Evolutionary conservation across 768 basidiomycete genomes (phyloP).

Genomic region (Lactarius psammicola): DNA sequence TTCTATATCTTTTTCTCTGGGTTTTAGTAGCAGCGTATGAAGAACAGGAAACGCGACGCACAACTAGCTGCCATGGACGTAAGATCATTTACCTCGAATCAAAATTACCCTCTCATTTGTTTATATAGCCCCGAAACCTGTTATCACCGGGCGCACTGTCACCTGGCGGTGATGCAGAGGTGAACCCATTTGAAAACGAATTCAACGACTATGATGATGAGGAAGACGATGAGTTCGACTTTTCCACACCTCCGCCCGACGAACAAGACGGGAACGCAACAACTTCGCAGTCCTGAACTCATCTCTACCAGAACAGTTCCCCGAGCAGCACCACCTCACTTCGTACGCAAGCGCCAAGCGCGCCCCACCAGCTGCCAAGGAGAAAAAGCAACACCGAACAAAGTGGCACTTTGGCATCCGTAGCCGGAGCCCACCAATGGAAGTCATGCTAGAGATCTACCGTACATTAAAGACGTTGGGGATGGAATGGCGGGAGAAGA

Average conservation of each 20-base stretch:
- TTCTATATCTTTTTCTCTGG: constrained; percentile 26
- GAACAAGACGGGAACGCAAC: constrained; percentile 44
- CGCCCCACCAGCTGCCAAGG: constrained; percentile 43
- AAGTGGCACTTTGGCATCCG: constrained; percentile 99
- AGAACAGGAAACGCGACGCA: constrained; percentile 83
- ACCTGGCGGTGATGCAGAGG: constrained; percentile 61
- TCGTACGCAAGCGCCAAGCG: constrained; percentile 61
- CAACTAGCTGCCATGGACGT: constrained; percentile 80
- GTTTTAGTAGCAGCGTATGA: constrained; percentile 68
- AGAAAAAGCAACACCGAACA: constrained; percentile 72
- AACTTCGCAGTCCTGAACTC: constrained; percentile 90
- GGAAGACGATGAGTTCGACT: constrained; percentile 53
- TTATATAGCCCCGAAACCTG: constrained; percentile 60
- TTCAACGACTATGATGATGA: constrained; percentile 55
- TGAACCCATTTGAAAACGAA: constrained; percentile 79
- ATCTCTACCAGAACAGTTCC: constrained; percentile 62
- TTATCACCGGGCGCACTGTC: constrained; percentile 67
- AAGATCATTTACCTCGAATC: constrained; percentile 35
- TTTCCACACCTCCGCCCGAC: constrained; percentile 42
- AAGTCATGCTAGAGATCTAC: constrained; percentile 99
- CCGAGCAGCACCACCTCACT: constrained; percentile 69
- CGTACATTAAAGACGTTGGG: constrained; percentile 83
- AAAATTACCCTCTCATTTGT: constrained; percentile 11
- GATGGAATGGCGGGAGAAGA: constrained; percentile 98
- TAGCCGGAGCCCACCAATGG: constrained; percentile 93